Base-by-base conservation (phyloP, 2,329 filamentous ascomycete genomes). In the Xylariaceae sp. region DNA sequence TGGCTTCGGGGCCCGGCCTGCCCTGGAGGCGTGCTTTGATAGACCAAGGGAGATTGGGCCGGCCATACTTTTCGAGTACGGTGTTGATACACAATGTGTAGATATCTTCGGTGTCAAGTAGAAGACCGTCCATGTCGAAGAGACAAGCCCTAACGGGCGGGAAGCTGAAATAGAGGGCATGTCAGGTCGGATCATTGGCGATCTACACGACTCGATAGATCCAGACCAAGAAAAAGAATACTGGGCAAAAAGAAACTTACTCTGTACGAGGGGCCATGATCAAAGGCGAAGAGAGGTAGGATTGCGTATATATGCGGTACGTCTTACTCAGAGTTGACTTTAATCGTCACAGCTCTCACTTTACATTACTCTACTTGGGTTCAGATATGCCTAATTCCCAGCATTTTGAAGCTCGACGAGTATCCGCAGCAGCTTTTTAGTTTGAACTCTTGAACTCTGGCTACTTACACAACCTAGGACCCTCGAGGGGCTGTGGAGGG, bases 101-200 rank as follows among this genome's bases (percentile, higher is more conserved):
- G 50, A 85, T 73, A 66, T 97, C 94, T 77, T 97, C 94, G 27
- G 90, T 92, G 74, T 97, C 87, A 69, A 99, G 89, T 16, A 99
- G 84, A 29, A 99, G 87, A 56, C 94, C 94, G 73, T 99, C 94
- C 92, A 97, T 97, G 78, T 99, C 94, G 72, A 99, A 97, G 61
- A 99, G 86, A 73, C 92, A 97, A 63, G 93, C 94, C 64, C 92
- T 84, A 54, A 97, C 81, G 40, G 88, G 85, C 16, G 90, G 88
- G 72, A 92, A 86, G 69, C 88, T 91, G 37, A 15, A 66, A 26
- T 21, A 26, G 42, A 15, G 39, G 35, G 20, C 44, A 21, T 26
- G 32, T 64, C 32, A 66, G 58, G 45, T 40, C 43, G 15, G 49
- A 65, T 37, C 60, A 58, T 4, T 9, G 37, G 30, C 16, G 8